Percentiles rank a stretch among this genome's conserved stretches.
These are phyloP conservation scores for Boletus subparvulus DNA, from an alignment of 768 basidiomycete species.

Conservation along the genomic window DNA sequence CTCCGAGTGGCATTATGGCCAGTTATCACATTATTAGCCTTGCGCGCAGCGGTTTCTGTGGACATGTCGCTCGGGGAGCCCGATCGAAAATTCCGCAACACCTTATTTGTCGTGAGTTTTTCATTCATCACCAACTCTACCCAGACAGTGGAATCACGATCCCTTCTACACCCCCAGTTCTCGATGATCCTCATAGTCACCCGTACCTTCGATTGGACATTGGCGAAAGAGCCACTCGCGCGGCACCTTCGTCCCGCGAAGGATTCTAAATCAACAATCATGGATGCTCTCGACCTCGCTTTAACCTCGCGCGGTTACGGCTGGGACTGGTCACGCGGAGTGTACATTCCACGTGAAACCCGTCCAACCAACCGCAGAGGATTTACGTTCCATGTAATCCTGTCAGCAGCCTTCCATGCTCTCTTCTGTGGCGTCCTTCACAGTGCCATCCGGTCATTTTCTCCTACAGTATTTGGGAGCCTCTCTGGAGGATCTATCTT, in stretches of 20 bases:
- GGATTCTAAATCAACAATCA: neutral
- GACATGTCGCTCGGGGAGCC: neutral
- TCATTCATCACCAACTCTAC: neutral
- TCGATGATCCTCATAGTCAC: too few relatives aligned
- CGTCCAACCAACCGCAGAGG: conserved; percentile 32
- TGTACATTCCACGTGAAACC: conserved; percentile 34
- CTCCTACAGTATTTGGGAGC: conserved; percentile 11
- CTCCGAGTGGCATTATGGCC: conserved; percentile 49
- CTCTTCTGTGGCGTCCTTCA: conserved; percentile 46
- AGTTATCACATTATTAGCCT: conserved; percentile 41
- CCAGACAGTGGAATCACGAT: too few relatives aligned
- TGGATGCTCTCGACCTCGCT: conserved; percentile 49
- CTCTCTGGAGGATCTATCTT: conserved; percentile 32
- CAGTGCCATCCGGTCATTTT: conserved; percentile 21
- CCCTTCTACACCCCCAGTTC: too few relatives aligned
- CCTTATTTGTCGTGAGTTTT: conserved; percentile 9
- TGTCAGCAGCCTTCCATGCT: conserved; percentile 34
- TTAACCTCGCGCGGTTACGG: conserved; percentile 54
- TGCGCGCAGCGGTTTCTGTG: conserved; percentile 33
- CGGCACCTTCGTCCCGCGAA: too few relatives aligned
- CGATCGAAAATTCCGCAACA: neutral
- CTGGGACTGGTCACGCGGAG: conserved; percentile 53
- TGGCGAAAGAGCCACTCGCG: too few relatives aligned
- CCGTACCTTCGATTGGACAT: too few relatives aligned
- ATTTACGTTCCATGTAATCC: conserved; percentile 31